These are phyloP conservation scores for Fusarium penzigii DNA, from an alignment of 2,329 filamentous ascomycete species.

Conservation along the genomic window DNA sequence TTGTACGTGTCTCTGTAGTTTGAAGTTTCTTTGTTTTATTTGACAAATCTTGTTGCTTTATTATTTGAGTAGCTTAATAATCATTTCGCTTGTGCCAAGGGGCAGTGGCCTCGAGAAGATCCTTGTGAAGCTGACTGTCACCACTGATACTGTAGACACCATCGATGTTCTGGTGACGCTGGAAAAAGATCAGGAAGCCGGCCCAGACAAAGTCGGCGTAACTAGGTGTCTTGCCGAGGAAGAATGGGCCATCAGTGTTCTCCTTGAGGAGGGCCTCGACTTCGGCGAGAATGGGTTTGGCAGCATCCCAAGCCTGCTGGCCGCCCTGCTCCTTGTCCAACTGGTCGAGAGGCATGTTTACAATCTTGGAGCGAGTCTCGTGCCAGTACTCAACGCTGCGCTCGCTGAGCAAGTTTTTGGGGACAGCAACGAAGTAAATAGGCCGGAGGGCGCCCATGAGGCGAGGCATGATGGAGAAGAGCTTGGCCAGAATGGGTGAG, in stretches of 20 bases:
- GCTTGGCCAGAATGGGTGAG: slow-evolving; percentile 46
- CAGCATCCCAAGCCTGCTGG: slow-evolving; percentile 50
- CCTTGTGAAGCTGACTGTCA: slow-evolving; percentile 39
- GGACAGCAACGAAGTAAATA: slow-evolving; percentile 50
- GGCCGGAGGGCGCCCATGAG: slow-evolving; percentile 37
- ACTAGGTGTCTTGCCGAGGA: slow-evolving; percentile 55
- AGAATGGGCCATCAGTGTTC: slow-evolving; percentile 59
- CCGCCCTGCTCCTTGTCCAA: slow-evolving; percentile 48
- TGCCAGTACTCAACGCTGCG: slow-evolving; percentile 57
- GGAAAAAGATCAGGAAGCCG: slow-evolving; percentile 45
- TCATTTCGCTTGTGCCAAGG: slow-evolving; percentile 43
- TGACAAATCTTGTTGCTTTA: background rate
- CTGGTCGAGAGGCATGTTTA: slow-evolving; percentile 56
- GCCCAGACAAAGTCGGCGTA: slow-evolving; percentile 63
- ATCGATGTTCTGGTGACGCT: slow-evolving; percentile 36
- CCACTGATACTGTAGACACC: slow-evolving; percentile 39
- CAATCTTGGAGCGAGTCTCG: slow-evolving; percentile 46
- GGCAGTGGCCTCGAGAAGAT: slow-evolving; percentile 40
- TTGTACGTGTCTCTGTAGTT: background rate
- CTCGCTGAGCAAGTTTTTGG: slow-evolving; percentile 51
- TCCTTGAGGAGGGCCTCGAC: slow-evolving; percentile 52
- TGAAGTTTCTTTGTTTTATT: background rate
- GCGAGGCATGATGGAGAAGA: slow-evolving; percentile 42
- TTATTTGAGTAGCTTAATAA: slow-evolving; percentile 27
- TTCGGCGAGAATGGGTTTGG: slow-evolving; percentile 36